These are phyloP conservation scores for Astragalus glycyphyllos DNA, from an alignment of 306 rosid genomes.

Conservation along the genomic window DNA sequence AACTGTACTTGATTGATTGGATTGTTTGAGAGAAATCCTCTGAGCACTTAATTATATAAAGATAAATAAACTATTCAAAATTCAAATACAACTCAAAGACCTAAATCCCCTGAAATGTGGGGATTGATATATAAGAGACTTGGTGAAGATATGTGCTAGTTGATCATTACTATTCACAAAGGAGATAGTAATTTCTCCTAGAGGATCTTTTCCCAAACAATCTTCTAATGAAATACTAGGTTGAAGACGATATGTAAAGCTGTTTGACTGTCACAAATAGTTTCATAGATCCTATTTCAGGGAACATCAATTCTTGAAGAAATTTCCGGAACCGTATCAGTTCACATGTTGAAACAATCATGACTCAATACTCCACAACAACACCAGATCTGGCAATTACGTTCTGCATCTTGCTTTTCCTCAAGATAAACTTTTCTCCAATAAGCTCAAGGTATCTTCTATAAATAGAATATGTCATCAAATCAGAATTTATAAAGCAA, in stretches of 20 bases:
- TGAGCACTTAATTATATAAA: background rate
- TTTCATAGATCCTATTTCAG: background rate
- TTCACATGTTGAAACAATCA: background rate
- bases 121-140: background rate
- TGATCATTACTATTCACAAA: background rate
- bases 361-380: background rate
- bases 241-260: background rate
- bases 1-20: background rate
- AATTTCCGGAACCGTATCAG: background rate
- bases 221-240: background rate
- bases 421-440: background rate
- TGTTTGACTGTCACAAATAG: background rate
- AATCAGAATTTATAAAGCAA: background rate
- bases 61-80: background rate
- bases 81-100: constrained; percentile 19
- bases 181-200: background rate
- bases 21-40: background rate
- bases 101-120: background rate
- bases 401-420: background rate
- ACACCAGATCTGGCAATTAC: background rate
- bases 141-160: background rate
- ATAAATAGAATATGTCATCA: too few relatives aligned
- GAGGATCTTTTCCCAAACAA: background rate
- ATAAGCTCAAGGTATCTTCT: background rate
- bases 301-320: background rate